Conservation (phyloP, 352 stramenopile genomes). For the Pythium biforme region DNA sequence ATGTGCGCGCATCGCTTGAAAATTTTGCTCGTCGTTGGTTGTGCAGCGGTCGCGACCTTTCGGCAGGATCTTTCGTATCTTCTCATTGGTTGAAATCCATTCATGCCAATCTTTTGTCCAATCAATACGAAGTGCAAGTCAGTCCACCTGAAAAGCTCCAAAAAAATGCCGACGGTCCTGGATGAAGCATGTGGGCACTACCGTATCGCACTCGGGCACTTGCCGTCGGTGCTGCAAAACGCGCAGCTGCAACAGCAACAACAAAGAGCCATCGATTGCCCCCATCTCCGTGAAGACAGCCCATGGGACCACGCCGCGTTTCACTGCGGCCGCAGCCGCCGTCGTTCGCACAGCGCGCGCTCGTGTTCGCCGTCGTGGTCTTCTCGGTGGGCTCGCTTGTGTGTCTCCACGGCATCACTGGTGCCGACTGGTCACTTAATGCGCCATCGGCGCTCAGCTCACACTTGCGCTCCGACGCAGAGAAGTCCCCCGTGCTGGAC, state of each 20-base stretch:
- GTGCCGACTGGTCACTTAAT: slow-evolving; percentile 11
- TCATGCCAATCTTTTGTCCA: not conserved
- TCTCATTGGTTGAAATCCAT: slow-evolving; percentile 9
- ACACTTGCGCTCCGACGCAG: not conserved
- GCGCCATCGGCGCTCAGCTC: not conserved
- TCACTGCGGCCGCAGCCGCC: slow-evolving; percentile 13
- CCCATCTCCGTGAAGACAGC: not conserved
- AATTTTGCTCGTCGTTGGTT: not conserved
- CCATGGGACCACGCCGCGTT: slow-evolving; percentile 11
- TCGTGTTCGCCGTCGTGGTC: slow-evolving; percentile 10
- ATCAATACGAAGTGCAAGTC: too few relatives aligned
- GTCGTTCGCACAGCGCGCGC: slow-evolving; percentile 9
- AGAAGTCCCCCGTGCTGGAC: not conserved
- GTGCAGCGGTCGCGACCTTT: slow-evolving; percentile 11
- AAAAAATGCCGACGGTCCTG: not conserved
- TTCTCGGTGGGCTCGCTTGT: slow-evolving; percentile 18
- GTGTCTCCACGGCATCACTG: slow-evolving; percentile 10
- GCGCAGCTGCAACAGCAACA: not conserved
- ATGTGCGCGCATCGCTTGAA: not conserved
- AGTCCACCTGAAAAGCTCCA: not conserved
- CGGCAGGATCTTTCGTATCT: slow-evolving; percentile 7
- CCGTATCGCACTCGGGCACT: too few relatives aligned
- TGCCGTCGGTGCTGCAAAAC: not conserved
- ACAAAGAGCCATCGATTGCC: not conserved
- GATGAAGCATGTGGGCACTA: too few relatives aligned